Evolutionary conservation across 2,329 filamentous ascomycete genomes (phyloP).

Genomic region (Neonectria punicea): DNA sequence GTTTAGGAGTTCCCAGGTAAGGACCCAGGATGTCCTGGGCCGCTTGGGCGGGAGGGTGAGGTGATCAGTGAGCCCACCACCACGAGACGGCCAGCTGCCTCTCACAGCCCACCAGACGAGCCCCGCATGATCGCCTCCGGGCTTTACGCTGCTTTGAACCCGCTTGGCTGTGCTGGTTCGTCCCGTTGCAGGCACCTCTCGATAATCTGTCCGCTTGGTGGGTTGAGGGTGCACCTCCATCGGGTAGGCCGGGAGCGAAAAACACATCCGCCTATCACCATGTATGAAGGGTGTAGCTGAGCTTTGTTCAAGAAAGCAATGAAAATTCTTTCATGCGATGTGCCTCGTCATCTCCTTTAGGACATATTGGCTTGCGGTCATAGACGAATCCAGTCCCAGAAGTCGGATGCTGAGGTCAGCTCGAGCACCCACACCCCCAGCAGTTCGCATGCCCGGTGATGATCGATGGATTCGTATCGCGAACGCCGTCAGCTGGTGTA

Average conservation of each 20-base stretch:
- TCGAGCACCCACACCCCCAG: constrained; percentile 15
- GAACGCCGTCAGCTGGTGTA: constrained; percentile 22
- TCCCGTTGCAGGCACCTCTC: constrained; percentile 32
- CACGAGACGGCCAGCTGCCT: constrained; percentile 32
- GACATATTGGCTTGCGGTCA: constrained; percentile 23
- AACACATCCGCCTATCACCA: neutral
- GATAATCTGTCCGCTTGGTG: constrained; percentile 9
- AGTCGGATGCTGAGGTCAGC: constrained; percentile 28
- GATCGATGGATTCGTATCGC: constrained; percentile 7
- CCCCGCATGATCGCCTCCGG: constrained; percentile 24
- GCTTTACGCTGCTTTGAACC: constrained; percentile 28
- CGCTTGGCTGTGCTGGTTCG: constrained; percentile 33
- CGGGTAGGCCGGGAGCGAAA: constrained; percentile 25
- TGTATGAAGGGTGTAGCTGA: constrained; percentile 19
- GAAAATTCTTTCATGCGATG: constrained; percentile 22
- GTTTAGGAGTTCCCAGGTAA: neutral
- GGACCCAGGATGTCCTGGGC: constrained; percentile 15
- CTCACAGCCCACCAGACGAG: constrained; percentile 24
- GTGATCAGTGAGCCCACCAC: constrained; percentile 42
- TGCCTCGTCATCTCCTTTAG: constrained; percentile 36
- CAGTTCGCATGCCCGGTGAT: constrained; percentile 19
- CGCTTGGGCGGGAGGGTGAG: constrained; percentile 35
- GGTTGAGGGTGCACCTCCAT: constrained; percentile 17
- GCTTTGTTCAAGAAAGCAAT: constrained; percentile 13
- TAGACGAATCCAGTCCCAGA: constrained; percentile 30